Conservation (phyloP, 2,329 filamentous ascomycete genomes). For the Nothophaeocryptopus gaeumannii region DNA sequence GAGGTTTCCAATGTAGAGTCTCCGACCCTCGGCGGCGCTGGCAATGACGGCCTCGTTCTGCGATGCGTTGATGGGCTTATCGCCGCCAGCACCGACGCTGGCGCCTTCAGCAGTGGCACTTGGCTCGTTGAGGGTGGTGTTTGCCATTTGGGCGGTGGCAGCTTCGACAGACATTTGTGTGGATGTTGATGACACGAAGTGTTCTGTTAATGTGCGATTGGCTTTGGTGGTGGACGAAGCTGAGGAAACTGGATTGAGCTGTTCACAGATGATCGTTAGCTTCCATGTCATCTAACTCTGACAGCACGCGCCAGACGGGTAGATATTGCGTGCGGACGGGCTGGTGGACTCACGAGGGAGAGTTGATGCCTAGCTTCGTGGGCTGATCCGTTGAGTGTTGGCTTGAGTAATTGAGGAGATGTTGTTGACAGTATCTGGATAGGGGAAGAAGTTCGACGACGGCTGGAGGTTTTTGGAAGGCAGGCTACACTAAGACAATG, state of each 20-base stretch:
- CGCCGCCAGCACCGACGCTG: slow-evolving; percentile 45
- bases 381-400: slow-evolving; percentile 28
- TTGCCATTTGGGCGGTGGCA: slow-evolving; percentile 69
- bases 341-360: slow-evolving; percentile 29
- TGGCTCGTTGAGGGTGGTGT: slow-evolving; percentile 60
- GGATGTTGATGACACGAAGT: slow-evolving; percentile 56
- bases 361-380: slow-evolving; percentile 53
- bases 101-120: slow-evolving; percentile 57
- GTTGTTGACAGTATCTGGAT: no score
- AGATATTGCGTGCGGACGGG: background rate
- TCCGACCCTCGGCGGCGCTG: slow-evolving; percentile 97
- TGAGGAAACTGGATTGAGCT: slow-evolving; percentile 38
- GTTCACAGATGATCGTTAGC: no score
- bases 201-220: slow-evolving; percentile 23
- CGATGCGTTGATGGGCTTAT: slow-evolving; percentile 68
- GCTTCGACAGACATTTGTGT: slow-evolving; percentile 85
- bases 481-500: no score
- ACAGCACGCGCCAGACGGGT: slow-evolving; percentile 3
- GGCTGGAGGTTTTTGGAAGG: no score
- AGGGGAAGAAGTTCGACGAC: no score
- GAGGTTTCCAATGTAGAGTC: slow-evolving; percentile 99
- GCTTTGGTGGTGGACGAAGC: slow-evolving; percentile 35
- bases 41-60: slow-evolving; percentile 89
- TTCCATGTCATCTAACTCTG: slow-evolving; percentile 4
- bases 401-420: no score